These are phyloP conservation scores for Linum lewisii DNA, from an alignment of 345 rosid genomes.

Conservation along the genomic window DNA sequence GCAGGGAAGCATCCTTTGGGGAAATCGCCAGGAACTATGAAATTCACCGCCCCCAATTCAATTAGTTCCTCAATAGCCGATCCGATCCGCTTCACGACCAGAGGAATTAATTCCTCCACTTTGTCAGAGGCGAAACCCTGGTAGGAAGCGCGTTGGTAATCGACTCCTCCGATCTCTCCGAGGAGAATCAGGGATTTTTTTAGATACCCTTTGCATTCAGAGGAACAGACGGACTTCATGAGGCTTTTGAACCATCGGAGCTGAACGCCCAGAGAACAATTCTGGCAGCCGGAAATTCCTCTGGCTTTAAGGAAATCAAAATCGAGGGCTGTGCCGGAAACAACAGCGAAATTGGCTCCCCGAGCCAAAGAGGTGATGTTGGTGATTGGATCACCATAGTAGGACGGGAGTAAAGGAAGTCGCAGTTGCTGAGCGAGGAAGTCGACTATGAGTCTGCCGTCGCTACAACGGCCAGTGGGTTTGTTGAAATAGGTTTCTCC, in stretches of 20 bases:
- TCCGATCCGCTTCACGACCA: not conserved
- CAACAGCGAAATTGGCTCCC: not conserved
- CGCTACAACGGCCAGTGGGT: constrained; percentile 39
- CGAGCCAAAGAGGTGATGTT: not conserved
- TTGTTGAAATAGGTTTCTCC: constrained; percentile 35
- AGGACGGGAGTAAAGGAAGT: not conserved
- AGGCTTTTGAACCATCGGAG: not conserved
- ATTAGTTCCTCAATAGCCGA: not conserved
- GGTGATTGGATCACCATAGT: not conserved
- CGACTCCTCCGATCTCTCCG: not conserved
- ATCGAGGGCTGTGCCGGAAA: not conserved
- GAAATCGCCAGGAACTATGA: not conserved
- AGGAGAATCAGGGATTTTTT: not conserved
- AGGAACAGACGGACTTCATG: not conserved
- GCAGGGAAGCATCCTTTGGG: not conserved
- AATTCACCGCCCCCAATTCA: not conserved
- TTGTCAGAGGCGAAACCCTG: not conserved
- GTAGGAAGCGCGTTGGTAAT: not conserved
- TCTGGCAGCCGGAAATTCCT: not conserved
- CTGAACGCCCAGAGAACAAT: not conserved
- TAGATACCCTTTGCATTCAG: not conserved
- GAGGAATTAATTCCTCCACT: not conserved
- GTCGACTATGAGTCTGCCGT: constrained; percentile 49
- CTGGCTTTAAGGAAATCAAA: not conserved
- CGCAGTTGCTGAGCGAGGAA: constrained; percentile 22